Evolutionary conservation across 179 eudicot genomes (phyloP).

Genomic region (Silene coronaria): DNA sequence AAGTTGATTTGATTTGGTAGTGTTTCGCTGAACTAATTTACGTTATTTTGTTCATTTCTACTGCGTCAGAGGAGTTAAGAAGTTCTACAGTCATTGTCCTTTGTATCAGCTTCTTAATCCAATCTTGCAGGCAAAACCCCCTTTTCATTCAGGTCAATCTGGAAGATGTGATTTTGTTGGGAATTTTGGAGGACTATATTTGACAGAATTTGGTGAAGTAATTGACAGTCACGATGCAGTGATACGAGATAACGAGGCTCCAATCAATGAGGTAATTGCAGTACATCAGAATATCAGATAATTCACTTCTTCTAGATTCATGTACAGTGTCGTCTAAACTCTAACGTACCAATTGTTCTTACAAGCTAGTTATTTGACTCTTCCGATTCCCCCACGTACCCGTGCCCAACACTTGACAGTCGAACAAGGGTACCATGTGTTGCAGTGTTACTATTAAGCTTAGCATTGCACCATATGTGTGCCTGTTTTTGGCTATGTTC

Average conservation of each 20-base stretch:
- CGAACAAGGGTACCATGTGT: too few relatives aligned
- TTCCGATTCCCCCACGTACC: too few relatives aligned
- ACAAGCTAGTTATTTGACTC: too few relatives aligned
- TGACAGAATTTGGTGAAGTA: conserved; percentile 87
- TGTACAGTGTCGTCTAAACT: background rate
- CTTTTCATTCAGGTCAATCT: conserved; percentile 87
- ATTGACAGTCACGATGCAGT: conserved; percentile 94
- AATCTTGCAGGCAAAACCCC: conserved; percentile 83
- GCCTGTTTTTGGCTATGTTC: too few relatives aligned
- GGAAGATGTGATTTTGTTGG: conserved; percentile 95
- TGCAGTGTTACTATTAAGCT: too few relatives aligned
- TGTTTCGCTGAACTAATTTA: background rate
- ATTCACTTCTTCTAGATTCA: background rate
- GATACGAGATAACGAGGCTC: conserved; percentile 94
- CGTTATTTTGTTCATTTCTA: conserved; percentile 2
- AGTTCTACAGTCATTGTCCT: conserved; percentile 82
- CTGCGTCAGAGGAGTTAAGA: conserved; percentile 61
- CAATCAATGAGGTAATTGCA: conserved; percentile 69
- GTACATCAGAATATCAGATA: background rate
- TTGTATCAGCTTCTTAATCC: conserved; percentile 80
- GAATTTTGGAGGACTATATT: conserved; percentile 85
- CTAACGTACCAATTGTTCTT: background rate
- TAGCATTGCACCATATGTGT: too few relatives aligned
- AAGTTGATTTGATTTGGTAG: background rate
- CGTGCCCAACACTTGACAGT: too few relatives aligned